These are phyloP conservation scores for Atkinsonella hypoxylon DNA, from an alignment of 2,329 filamentous ascomycete genomes.

Conservation along the genomic window DNA sequence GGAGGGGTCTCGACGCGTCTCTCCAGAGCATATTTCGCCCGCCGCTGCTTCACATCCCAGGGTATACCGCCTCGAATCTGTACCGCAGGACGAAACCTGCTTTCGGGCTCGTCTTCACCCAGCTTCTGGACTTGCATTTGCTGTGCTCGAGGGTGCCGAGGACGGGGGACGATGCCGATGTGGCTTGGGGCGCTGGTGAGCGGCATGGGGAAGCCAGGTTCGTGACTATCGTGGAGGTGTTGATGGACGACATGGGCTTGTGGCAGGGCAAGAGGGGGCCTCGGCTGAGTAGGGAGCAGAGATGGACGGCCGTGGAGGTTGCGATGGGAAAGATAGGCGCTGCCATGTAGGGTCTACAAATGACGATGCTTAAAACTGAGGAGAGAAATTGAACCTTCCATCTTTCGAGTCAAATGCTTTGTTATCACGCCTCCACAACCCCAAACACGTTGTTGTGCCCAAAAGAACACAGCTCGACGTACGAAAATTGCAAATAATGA, in stretches of 20 bases:
- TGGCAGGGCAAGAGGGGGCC: slow-evolving; percentile 25
- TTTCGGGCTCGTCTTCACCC: slow-evolving; percentile 42
- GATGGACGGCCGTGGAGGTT: slow-evolving; percentile 39
- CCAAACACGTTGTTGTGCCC: background rate
- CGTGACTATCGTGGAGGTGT: slow-evolving; percentile 36
- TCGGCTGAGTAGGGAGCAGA: slow-evolving; percentile 33
- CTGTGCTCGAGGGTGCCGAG: slow-evolving; percentile 35
- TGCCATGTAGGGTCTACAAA: background rate
- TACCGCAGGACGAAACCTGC: slow-evolving; percentile 31
- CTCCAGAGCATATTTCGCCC: slow-evolving; percentile 39
- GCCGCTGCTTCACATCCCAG: slow-evolving; percentile 12
- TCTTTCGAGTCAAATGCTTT: too few species aligned
- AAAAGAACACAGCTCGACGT: background rate
- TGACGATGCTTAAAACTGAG: too few species aligned
- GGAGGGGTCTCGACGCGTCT: slow-evolving; percentile 25
- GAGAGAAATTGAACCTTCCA: too few species aligned
- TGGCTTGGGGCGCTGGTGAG: background rate
- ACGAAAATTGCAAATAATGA: too few species aligned
- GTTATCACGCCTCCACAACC: slow-evolving; percentile 1
- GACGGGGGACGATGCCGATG: slow-evolving; percentile 24
- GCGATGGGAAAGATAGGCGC: slow-evolving; percentile 21
- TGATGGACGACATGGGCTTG: slow-evolving; percentile 37
- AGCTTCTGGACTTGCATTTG: slow-evolving; percentile 43
- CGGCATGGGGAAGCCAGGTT: slow-evolving; percentile 7
- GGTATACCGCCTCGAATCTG: slow-evolving; percentile 10